Evolutionary conservation across 2,329 filamentous ascomycete species (phyloP).

Genomic region (Fusarium setosum): DNA sequence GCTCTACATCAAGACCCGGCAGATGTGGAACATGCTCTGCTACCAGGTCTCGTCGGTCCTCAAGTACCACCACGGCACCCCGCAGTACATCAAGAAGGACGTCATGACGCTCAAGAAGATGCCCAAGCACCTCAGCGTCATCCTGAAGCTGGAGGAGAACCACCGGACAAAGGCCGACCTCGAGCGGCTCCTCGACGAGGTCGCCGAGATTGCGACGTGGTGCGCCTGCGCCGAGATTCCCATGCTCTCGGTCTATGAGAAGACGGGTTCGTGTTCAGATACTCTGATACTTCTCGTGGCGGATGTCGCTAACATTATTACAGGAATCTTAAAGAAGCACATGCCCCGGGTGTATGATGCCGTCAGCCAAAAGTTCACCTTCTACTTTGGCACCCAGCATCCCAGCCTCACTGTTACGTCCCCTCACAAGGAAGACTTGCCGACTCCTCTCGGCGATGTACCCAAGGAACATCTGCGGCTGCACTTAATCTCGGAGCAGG

Average conservation of each 20-base stretch:
- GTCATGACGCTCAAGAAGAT: slow-evolving; percentile 78
- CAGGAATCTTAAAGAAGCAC: slow-evolving; percentile 89
- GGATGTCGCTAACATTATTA: slow-evolving; percentile 17
- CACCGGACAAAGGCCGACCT: slow-evolving; percentile 78
- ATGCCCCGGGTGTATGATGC: slow-evolving; percentile 86
- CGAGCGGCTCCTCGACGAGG: slow-evolving; percentile 88
- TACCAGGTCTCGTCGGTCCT: slow-evolving; percentile 84
- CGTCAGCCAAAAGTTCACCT: slow-evolving; percentile 81
- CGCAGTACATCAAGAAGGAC: slow-evolving; percentile 90
- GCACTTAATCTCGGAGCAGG: slow-evolving; percentile 86
- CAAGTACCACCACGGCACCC: slow-evolving; percentile 95
- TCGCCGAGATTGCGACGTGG: slow-evolving; percentile 93
- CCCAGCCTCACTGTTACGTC: slow-evolving; percentile 72
- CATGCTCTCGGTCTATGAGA: slow-evolving; percentile 90
- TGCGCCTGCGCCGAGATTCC: slow-evolving; percentile 90
- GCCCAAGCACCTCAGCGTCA: slow-evolving; percentile 88
- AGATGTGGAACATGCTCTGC: slow-evolving; percentile 81
- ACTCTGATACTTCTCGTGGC: background rate
- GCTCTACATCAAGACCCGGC: slow-evolving; percentile 84
- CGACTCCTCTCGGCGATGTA: slow-evolving; percentile 44
- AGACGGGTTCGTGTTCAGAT: slow-evolving; percentile 71
- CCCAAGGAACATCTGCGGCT: slow-evolving; percentile 63
- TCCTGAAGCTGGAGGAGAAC: slow-evolving; percentile 80
- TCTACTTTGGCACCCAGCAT: slow-evolving; percentile 85
- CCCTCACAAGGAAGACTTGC: slow-evolving; percentile 54